Percentiles rank a stretch among this genome's conserved stretches.
Conservation (phyloP, 352 stramenopile genomes). For the Hyaloperonospora brassicae region DNA sequence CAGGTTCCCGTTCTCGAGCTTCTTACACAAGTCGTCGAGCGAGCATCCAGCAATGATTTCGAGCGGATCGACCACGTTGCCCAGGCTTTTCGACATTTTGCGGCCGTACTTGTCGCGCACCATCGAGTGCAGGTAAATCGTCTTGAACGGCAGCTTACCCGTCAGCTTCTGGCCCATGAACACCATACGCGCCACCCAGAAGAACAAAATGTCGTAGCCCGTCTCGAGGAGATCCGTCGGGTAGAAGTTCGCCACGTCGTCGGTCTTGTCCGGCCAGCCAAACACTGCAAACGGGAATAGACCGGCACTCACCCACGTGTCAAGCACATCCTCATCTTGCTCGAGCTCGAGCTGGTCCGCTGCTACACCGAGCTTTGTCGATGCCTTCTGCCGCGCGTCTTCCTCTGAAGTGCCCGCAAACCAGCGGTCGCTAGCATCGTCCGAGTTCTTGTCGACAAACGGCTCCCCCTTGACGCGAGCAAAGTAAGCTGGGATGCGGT, state of each 20-base stretch:
- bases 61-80: slow-evolving; percentile 97
- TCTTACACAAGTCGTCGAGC: slow-evolving; percentile 90
- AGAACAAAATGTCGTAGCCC: slow-evolving; percentile 99
- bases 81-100: slow-evolving; percentile 99
- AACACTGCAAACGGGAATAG: slow-evolving; percentile 93
- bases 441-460: slow-evolving; percentile 66
- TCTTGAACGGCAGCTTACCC: slow-evolving; percentile 94
- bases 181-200: slow-evolving; percentile 98
- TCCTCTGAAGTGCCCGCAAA: slow-evolving; percentile 72
- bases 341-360: slow-evolving; percentile 78
- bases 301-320: slow-evolving; percentile 98
- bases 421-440: slow-evolving; percentile 54
- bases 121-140: slow-evolving; percentile 96
- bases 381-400: slow-evolving; percentile 86
- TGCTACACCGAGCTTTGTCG: slow-evolving; percentile 48
- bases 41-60: slow-evolving; percentile 96
- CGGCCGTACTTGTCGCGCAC: slow-evolving; percentile 96
- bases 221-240: slow-evolving; percentile 96
- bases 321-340: slow-evolving; percentile 98
- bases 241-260: slow-evolving; percentile 89
- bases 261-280: slow-evolving; percentile 59
- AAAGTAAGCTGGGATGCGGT: slow-evolving; percentile 99
- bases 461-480: slow-evolving; percentile 79
- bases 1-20: slow-evolving; percentile 96
- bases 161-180: slow-evolving; percentile 96